Evolutionary conservation across 768 basidiomycete genomes (phyloP).

Genomic region (Suillus plorans): DNA sequence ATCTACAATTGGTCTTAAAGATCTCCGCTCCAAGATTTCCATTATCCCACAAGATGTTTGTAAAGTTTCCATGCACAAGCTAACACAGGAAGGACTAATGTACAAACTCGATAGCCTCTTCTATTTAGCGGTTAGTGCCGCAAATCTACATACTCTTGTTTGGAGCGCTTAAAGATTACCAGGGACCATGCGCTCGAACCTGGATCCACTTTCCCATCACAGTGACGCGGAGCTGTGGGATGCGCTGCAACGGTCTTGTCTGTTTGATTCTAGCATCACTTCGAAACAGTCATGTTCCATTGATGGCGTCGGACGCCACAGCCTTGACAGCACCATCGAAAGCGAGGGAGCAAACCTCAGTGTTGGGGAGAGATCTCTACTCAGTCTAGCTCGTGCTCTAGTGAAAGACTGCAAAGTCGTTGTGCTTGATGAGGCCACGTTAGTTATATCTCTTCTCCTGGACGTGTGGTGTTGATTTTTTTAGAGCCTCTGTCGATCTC

Average conservation of each 20-base stretch:
- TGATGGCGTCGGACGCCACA: conserved; percentile 36
- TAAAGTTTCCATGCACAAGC: conserved; percentile 6
- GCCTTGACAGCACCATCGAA: conserved; percentile 50
- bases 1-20: conserved; percentile 51
- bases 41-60: conserved; percentile 71
- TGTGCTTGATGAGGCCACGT: conserved; percentile 46
- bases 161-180: conserved; percentile 25
- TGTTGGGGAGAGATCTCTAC: conserved; percentile 46
- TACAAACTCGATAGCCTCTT: conserved; percentile 40
- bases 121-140: conserved; percentile 51
- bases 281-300: conserved; percentile 13
- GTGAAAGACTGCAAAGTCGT: conserved; percentile 50
- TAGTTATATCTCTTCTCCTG: conserved; percentile 5
- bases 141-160: conserved; percentile 17
- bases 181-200: conserved; percentile 79
- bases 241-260: conserved; percentile 75
- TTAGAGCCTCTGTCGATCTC: conserved; percentile 35
- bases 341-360: conserved; percentile 53
- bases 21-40: conserved; percentile 56
- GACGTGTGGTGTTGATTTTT: conserved; percentile 28
- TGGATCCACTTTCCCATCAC: conserved; percentile 81
- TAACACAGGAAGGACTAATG: neutral
- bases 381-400: conserved; percentile 54
- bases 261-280: conserved; percentile 52
- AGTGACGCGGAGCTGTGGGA: conserved; percentile 83